Evolutionary conservation across 495 filamentous ascomycete species (phyloP), one percentile per base, ranked within the genome.

Genomic region (Podospora pseudocomata): DNA sequence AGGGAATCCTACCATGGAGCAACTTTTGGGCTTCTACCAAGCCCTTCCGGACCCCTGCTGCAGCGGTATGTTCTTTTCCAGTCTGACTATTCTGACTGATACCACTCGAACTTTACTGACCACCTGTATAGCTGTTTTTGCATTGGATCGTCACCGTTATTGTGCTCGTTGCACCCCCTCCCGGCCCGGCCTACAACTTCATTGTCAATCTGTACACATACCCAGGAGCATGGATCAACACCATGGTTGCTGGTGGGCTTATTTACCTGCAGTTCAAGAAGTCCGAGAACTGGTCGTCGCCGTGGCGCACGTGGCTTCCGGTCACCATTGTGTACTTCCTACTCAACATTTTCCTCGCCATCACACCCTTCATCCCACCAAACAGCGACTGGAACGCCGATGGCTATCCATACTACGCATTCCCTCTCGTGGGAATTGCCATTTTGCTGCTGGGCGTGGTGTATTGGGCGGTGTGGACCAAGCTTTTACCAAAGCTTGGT

Each of bases 1-100:
- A 90, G 75, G 89, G 89, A 0, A 85, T 91, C 32, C 74, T 92
- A 16, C 89, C 89, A 3, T 89, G 79, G 68, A 82, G 86, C 30
- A 75, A 76, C 19, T 72, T 84, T 18, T 81, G 89, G 30, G 82
- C 86, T 0, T 76, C 74, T 0, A 77, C 44, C 54, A 70, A 70
- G 65, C 76, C 76, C 1, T 77, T 75, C 61, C 66, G 64, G 54
- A 77, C 81, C 0, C 83, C 81, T 2, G 78, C 83, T 65, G 77
- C 81, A 56, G 77, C 82, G 13, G 79, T 85, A 71, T 72, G 76
- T 72, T 34, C 0, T 13, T 4, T 27, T 39, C 20, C 16, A 7
- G 19, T 3, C 20, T 3, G 58, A 18, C 30, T 20, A 9, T 20
- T 5, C 3, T 39, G 11, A 23, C 15, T 34, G 32, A 16, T 16